Evolutionary conservation across 495 filamentous ascomycete species (phyloP), one percentile per base, ranked within the genome.

Genomic region (Friedmanniomyces endolithicus): DNA sequence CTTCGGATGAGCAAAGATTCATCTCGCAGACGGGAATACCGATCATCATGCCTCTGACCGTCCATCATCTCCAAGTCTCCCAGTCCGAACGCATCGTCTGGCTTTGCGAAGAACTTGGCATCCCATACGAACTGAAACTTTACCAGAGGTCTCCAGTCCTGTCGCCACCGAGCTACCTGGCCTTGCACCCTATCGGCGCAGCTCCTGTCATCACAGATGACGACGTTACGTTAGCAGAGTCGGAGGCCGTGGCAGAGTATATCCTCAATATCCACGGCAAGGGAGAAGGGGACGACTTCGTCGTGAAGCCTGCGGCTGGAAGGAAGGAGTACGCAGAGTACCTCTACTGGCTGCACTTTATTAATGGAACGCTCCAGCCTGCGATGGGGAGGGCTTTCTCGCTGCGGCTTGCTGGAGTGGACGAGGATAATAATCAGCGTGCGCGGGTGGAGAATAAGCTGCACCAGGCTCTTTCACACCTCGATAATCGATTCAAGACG

Each of bases 21-120:
- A n/a, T n/a, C n/a, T n/a, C n/a, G n/a, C n/a, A n/a, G n/a, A n/a
- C n/a, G n/a, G n/a, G n/a, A n/a, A n/a, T n/a, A n/a, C n/a, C 41
- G 11, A 20, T 45, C 48, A 57, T 14, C 43, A 61, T 61, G 59
- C 33, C 19, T 14, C 71, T 80, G 55, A 78, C 71, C n/a, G 65
- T 83, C 55, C 78, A 83, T 63, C 79, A 84, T 64, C 71, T 82
- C 45, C 66, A 70, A 39, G 61, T 70, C 53, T 75, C 74, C 35
- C 78, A 81, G 68, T 79, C 76, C 41, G 80, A 83, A 60, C 79
- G 79, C 59, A 70, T 82, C 25, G 58, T 76, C 63, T 84, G 75
- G 75, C 77, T 84, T 57, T 77, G 75, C 62, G 79, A 85, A 65
- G 80, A 85, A 62, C 78, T 83, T 31, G 59, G 58, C 45, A 63